Base-by-base conservation (phyloP, 2,329 filamentous ascomycete genomes). In the Colletotrichum zoysiae region DNA sequence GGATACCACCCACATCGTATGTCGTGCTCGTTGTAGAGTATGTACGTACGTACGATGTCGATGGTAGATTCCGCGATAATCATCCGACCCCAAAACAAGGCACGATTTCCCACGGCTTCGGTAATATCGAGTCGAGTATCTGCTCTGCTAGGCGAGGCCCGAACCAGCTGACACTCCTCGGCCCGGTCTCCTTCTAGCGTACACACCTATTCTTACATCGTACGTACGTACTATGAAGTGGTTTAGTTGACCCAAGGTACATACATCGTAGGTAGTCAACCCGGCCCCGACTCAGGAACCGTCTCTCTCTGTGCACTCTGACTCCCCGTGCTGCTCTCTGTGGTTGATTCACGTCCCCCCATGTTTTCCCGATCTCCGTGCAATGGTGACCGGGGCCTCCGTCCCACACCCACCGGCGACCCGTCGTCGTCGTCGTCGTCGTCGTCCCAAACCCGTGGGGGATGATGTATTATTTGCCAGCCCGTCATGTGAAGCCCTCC, bases 351-450 rank as follows among this genome's bases (percentile, higher is more conserved):
- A n/a, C n/a, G n/a, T n/a, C n/a, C n/a, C n/a, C n/a, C n/a, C n/a
- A n/a, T n/a, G n/a, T n/a, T n/a, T n/a, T n/a, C n/a, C n/a, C n/a
- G n/a, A n/a, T n/a, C n/a, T n/a, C n/a, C n/a, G n/a, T n/a, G n/a
- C n/a, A n/a, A 38, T 51, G 38, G 16, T 40, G 38, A 46, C 26
- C 60, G 60, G 48, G 60, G 50, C 60, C 18, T 63, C 60, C 48
- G 60, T 53, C 48, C 38, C 60, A 63, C n/a, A 33, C 48, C 60
- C 48, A 35, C 60, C 60, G 60, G 60, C 48, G 33, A 20, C 23
- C 46, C 60, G 33, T 40, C 35, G 26, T n/a, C 48, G n/a, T n/a
- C n/a, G n/a, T n/a, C 35, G 60, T 3, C 42, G 16, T 44, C 42
- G 42, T 44, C 35, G 42, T 63, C 60, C 46, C n/a, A 55, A 42